These are phyloP conservation scores for Boletus pseudo-olivaceus DNA, from an alignment of 768 basidiomycete genomes.

Conservation along the genomic window DNA sequence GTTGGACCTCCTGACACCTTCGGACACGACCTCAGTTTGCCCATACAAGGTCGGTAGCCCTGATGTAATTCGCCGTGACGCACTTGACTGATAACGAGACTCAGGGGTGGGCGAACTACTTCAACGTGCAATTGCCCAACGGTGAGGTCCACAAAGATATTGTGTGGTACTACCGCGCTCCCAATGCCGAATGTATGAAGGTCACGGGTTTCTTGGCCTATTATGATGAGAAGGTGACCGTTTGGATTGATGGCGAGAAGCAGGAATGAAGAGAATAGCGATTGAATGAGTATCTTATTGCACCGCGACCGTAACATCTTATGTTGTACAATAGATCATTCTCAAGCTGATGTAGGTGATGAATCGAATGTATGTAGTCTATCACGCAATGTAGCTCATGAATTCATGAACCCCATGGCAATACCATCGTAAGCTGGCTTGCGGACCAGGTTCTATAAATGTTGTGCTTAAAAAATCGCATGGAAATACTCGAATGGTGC, in stretches of 20 bases:
- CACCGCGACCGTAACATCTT: neutral
- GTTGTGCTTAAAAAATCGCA: neutral
- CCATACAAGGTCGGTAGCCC: slow-evolving; percentile 56
- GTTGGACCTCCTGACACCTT: slow-evolving; percentile 47
- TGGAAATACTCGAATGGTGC: neutral
- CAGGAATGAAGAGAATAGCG: slow-evolving; percentile 34
- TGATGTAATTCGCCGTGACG: neutral
- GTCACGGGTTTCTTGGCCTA: slow-evolving; percentile 55
- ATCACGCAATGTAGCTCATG: neutral
- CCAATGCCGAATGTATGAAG: slow-evolving; percentile 46
- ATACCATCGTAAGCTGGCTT: slow-evolving; percentile 19
- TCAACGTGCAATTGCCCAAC: slow-evolving; percentile 44
- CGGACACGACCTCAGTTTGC: slow-evolving; percentile 46
- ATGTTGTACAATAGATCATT: slow-evolving; percentile 4
- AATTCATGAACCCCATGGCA: slow-evolving; percentile 3
- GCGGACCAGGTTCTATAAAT: slow-evolving; percentile 9
- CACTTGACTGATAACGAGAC: neutral
- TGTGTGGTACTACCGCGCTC: slow-evolving; percentile 63
- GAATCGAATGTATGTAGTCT: neutral
- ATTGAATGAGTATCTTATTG: neutral
- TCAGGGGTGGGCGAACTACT: slow-evolving; percentile 61
- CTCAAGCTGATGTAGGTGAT: too few species aligned
- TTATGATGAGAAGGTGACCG: slow-evolving; percentile 66
- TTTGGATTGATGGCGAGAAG: slow-evolving; percentile 59
- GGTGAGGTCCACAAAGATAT: slow-evolving; percentile 45